These are phyloP conservation scores for Ambrosiella beaveri DNA, from an alignment of 2,329 filamentous ascomycete genomes.

Conservation along the genomic window DNA sequence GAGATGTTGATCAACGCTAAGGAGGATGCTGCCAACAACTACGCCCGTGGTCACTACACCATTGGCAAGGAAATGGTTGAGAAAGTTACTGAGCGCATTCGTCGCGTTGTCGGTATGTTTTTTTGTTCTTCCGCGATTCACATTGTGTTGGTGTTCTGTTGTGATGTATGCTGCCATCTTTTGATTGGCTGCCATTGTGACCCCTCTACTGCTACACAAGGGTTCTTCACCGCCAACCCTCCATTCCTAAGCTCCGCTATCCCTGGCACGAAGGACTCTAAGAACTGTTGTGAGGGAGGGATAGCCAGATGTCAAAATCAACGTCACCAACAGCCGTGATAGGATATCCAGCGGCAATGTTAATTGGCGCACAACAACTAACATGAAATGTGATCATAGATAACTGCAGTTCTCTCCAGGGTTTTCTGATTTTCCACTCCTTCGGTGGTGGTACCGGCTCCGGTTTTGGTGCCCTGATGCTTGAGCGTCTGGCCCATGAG, in stretches of 20 bases:
- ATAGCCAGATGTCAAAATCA: background rate
- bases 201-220: background rate
- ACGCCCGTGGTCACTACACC: constrained; percentile 59
- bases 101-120: constrained; percentile 46
- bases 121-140: background rate
- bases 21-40: constrained; percentile 65
- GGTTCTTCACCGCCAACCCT: background rate
- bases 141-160: background rate
- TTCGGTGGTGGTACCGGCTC: constrained; percentile 58
- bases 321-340: background rate
- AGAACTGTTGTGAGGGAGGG: background rate
- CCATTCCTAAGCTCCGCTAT: background rate
- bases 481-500: constrained; percentile 56
- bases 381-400: constrained; percentile 26
- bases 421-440: constrained; percentile 60
- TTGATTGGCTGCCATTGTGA: background rate
- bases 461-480: constrained; percentile 53
- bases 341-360: too few relatives aligned
- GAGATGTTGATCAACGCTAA: constrained; percentile 57
- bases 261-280: background rate
- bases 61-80: constrained; percentile 64
- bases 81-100: constrained; percentile 50
- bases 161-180: background rate
- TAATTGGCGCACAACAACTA: constrained; percentile 13
- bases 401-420: constrained; percentile 56